Percentiles rank a stretch among this genome's conserved stretches.
These are phyloP conservation scores for Colletotrichum coccodes DNA, from an alignment of 2,329 filamentous ascomycete genomes.

Conservation along the genomic window DNA sequence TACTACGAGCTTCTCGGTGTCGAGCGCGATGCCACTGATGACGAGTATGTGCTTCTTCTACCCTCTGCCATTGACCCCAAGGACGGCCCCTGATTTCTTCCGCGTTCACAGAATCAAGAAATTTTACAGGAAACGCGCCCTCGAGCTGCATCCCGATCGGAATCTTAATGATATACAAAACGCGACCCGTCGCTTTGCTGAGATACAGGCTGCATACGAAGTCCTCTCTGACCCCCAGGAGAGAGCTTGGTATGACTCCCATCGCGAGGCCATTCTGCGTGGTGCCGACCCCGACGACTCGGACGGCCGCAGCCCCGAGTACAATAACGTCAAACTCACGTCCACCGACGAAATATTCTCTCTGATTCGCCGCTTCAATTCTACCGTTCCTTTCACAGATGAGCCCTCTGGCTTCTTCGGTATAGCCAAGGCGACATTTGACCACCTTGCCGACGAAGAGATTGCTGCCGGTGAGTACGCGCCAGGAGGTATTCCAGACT, in stretches of 20 bases:
- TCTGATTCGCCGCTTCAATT: conserved; percentile 84
- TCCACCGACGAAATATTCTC: conserved; percentile 82
- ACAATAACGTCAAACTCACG: conserved; percentile 78
- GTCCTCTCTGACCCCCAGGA: conserved; percentile 97
- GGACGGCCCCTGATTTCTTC: conserved; percentile 16
- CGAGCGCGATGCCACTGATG: conserved; percentile 77
- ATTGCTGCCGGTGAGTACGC: conserved; percentile 78
- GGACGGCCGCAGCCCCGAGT: conserved; percentile 66
- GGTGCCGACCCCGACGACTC: conserved; percentile 63
- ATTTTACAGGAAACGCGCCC: conserved; percentile 88
- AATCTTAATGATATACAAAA: conserved; percentile 88
- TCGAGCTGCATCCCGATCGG: conserved; percentile 94
- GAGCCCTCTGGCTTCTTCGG: conserved; percentile 86
- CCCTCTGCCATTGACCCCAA: not conserved
- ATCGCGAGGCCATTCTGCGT: conserved; percentile 84
- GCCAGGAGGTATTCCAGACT: conserved; percentile 68
- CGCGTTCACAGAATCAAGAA: conserved; percentile 79
- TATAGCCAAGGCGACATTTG: conserved; percentile 80
- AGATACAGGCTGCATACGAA: conserved; percentile 93
- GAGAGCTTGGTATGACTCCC: conserved; percentile 96
- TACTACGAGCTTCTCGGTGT: conserved; percentile 89
- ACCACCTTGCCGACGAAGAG: conserved; percentile 84
- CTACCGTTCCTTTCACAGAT: conserved; percentile 82
- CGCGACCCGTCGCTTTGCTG: conserved; percentile 87
- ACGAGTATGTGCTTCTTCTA: conserved; percentile 69